Base-by-base conservation (phyloP, 2,329 filamentous ascomycete species). In the Claviceps monticola region DNA sequence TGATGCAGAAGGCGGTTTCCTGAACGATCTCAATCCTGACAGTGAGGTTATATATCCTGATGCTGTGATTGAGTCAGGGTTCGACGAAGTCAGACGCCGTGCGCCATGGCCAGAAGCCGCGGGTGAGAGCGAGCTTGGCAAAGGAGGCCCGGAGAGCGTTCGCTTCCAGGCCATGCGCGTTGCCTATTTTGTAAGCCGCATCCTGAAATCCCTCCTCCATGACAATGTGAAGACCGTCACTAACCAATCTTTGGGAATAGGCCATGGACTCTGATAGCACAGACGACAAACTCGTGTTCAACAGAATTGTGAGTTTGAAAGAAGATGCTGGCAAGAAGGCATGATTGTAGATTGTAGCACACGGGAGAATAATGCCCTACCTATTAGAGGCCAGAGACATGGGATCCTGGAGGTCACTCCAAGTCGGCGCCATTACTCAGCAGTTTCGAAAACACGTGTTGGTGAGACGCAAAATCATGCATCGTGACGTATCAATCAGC, bases 91-190 rank as follows among this genome's bases (percentile, higher is more conserved):
- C 34, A 78, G 73, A 58, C 68, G 71, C 44, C 72, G 82, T 29
- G 88, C 86, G 4, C 88, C 88, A 5, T 94, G 88, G 88, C 88
- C 88, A 2, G 83, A 86, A 65, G 80, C 83, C 45, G 84, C 80
- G 5, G 86, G 85, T 11, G 86, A 89, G 66, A 78, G 71, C 54
- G 75, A 80, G 57, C 71, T 76, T 53, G 78, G 75, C 11, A 78
- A 75, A 58, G 74, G 73, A 11, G 84, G 83, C 1, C 79, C 80
- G 23, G 86, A 88, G 68, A 84, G 76, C 51, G 84, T 96, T 6
- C 76, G 91, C 47, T 97, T 97, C 76, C 91, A 97, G 74, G 91
- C 82, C 2, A 82, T 95, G 75, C 78, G 91, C 26, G 86, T 91
- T 45, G 91, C 84, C 9, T 95, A 94, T 65, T 93, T 93, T 70